Conservation (phyloP, 2,329 filamentous ascomycete genomes). For the Pseudogymnoascus sp. region DNA sequence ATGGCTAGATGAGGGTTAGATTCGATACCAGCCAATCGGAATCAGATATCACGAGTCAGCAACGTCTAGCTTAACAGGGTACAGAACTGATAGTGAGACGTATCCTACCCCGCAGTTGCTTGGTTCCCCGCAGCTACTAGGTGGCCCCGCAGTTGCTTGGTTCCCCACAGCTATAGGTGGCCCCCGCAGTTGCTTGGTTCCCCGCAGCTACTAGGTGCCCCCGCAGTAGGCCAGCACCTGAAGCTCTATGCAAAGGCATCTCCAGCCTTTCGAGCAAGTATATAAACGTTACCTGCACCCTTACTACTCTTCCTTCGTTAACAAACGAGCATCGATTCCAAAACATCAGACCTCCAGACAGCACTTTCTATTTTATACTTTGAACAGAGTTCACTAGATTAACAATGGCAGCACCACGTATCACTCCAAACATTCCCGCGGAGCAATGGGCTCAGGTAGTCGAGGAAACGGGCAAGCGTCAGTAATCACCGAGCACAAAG, state of each 20-base stretch:
- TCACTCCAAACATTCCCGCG: constrained; percentile 52
- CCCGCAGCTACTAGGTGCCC: neutral
- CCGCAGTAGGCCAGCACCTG: neutral
- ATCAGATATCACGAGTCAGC: neutral
- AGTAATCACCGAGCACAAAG: constrained; percentile 26
- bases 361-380: constrained; percentile 1
- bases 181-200: neutral
- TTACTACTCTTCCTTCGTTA: neutral
- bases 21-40: neutral
- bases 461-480: constrained; percentile 67
- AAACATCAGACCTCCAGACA: neutral
- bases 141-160: neutral
- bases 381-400: neutral
- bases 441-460: constrained; percentile 90
- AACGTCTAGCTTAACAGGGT: neutral
- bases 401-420: constrained; percentile 12
- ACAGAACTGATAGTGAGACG: neutral
- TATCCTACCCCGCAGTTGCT: neutral
- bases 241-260: neutral
- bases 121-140: neutral
- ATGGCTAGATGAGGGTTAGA: neutral
- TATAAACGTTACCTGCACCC: neutral
- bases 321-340: neutral
- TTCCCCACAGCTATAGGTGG: neutral
- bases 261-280: neutral